Conservation (phyloP, 139 green algal genomes). For the Micromonas commoda region DNA sequence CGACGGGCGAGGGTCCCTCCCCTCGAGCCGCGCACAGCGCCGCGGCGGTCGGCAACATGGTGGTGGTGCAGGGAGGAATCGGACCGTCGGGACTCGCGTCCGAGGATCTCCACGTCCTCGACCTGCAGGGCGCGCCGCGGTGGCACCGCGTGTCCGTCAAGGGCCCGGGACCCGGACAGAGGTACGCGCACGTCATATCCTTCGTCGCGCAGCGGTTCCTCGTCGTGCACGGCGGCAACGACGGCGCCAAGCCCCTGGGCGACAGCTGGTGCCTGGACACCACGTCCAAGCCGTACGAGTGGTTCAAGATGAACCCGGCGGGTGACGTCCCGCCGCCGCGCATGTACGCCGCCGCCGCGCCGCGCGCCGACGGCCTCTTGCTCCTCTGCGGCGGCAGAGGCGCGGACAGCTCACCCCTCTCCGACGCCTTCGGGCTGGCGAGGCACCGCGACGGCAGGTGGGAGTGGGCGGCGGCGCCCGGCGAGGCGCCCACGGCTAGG, state of each 20-base stretch:
- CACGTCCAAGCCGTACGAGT: slow-evolving; percentile 97
- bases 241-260: slow-evolving; percentile 59
- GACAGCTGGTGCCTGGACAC: slow-evolving; percentile 97
- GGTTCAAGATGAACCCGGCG: slow-evolving; percentile 42
- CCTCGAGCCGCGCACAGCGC: slow-evolving; percentile 89
- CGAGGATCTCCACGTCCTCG: slow-evolving; percentile 96
- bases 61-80: slow-evolving; percentile 93
- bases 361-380: slow-evolving; percentile 86
- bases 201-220: slow-evolving; percentile 96
- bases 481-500: slow-evolving; percentile 73
- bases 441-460: slow-evolving; percentile 94
- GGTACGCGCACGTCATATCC: slow-evolving; percentile 92
- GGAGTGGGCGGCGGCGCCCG: slow-evolving; percentile 96
- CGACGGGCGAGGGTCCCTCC: slow-evolving; percentile 77
- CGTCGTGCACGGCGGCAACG: slow-evolving; percentile 93
- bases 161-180: slow-evolving; percentile 76
- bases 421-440: slow-evolving; percentile 90
- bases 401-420: slow-evolving; percentile 59
- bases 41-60: slow-evolving; percentile 96
- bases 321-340: slow-evolving; percentile 5
- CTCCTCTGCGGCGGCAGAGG: slow-evolving; percentile 91
- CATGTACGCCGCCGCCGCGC: slow-evolving; percentile 93
- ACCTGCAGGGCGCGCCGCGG: slow-evolving; percentile 76
- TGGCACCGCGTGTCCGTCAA: slow-evolving; percentile 96
- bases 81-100: slow-evolving; percentile 85